phyloP scores from a whole-genome alignment of 1,284 basidiomycete genomes.

The Irpex sp. region DNA sequence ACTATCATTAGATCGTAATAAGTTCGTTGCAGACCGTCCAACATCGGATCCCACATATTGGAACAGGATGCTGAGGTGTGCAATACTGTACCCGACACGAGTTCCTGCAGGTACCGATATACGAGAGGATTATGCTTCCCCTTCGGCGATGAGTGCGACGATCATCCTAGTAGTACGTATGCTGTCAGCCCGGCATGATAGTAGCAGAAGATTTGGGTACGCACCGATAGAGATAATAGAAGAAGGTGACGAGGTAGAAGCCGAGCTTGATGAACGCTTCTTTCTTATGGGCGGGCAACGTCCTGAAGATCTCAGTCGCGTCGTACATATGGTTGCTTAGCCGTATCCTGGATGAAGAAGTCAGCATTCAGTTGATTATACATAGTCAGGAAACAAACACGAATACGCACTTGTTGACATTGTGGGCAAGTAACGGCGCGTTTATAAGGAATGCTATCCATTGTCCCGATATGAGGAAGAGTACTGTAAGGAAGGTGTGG shows the following conservation, averaged over 20 bases:
- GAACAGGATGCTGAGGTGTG: not conserved
- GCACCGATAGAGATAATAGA: constrained; percentile 95
- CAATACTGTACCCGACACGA: too few relatives aligned
- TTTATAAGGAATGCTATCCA: constrained; percentile 95
- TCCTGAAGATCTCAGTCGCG: constrained; percentile 98
- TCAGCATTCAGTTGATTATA: not conserved
- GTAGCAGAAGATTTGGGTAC: constrained; percentile 28
- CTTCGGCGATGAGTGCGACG: constrained; percentile 80
- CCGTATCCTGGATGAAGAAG: constrained; percentile 63
- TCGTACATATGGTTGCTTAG: constrained; percentile 98
- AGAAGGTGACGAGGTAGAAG: constrained; percentile 92
- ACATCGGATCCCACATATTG: not conserved
- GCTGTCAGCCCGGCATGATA: not conserved
- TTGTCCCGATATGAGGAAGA: constrained; percentile 94
- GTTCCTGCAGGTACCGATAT: too few relatives aligned
- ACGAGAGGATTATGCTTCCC: constrained; percentile 33
- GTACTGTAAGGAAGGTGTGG: constrained; percentile 85
- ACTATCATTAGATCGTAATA: not conserved
- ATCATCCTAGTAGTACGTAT: constrained; percentile 63
- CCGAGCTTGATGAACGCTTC: constrained; percentile 96
- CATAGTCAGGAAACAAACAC: not conserved
- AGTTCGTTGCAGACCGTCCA: not conserved
- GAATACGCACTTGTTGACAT: constrained; percentile 86
- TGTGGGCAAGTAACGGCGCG: constrained; percentile 86
- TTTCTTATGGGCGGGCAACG: constrained; percentile 92